phyloP scores from a whole-genome alignment of 2,329 filamentous ascomycete species.

The Trichoderma brevicompactum region DNA sequence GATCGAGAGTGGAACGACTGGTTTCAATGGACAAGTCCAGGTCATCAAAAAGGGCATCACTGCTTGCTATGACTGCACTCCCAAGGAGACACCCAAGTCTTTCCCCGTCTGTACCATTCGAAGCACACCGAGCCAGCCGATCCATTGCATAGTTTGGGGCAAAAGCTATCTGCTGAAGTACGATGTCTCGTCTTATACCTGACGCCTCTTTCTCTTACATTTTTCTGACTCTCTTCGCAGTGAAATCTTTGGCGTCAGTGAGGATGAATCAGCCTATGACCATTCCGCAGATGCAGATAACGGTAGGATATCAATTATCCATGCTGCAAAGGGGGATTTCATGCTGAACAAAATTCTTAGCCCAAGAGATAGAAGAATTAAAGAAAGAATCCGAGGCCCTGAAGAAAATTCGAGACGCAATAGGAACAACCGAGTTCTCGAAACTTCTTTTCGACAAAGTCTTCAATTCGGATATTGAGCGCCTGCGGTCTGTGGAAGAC shows the following conservation, averaged over 20 bases:
- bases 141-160: slow-evolving; percentile 98
- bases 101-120: slow-evolving; percentile 97
- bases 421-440: slow-evolving; percentile 78
- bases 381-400: slow-evolving; percentile 82
- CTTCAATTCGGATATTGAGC: slow-evolving; percentile 81
- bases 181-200: slow-evolving; percentile 37
- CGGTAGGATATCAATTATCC: slow-evolving; percentile 48
- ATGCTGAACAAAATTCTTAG: slow-evolving; percentile 35
- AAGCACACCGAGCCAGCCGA: slow-evolving; percentile 93
- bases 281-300: slow-evolving; percentile 82
- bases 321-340: neutral
- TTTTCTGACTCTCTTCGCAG: slow-evolving; percentile 21
- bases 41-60: slow-evolving; percentile 91
- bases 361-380: slow-evolving; percentile 84
- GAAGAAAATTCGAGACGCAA: slow-evolving; percentile 78
- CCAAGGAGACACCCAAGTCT: slow-evolving; percentile 87
- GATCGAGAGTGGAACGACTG: slow-evolving; percentile 95
- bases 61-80: slow-evolving; percentile 94
- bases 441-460: slow-evolving; percentile 90
- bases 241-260: slow-evolving; percentile 90
- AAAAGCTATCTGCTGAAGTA: slow-evolving; percentile 91
- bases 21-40: slow-evolving; percentile 97
- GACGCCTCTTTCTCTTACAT: neutral
- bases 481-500: slow-evolving; percentile 84
- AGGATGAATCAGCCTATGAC: slow-evolving; percentile 83